Base-by-base conservation (phyloP, 1,284 basidiomycete species). In the Ceratobasidium sp. region DNA sequence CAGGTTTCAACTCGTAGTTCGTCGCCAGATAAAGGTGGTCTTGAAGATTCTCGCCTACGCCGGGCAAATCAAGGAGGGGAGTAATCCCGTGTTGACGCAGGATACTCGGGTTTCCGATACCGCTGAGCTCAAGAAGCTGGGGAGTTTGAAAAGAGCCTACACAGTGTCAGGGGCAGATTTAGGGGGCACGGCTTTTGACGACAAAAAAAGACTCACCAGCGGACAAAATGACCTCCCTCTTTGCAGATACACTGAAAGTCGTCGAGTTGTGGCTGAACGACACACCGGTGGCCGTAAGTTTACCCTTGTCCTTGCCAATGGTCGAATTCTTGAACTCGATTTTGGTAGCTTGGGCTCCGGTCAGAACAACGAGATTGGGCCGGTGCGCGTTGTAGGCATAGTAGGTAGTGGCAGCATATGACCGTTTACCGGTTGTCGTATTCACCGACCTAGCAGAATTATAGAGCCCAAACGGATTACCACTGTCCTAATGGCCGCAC, bases 101-200 rank as follows among this genome's bases (percentile, higher is more conserved):
- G 1, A 81, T 76, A 6, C 72, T 69, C 35, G 77, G 71, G 55
- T 80, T 78, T 0, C 84, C 84, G 60, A 85, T 78, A 6, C 84
- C 84, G 10, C 82, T 84, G 13, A 84, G 77, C 72, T 84, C 77
- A 2, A 86, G 78, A 3, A 85, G 74, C 35, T 81, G 80, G 20
- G 84, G 82, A 6, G 82, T 81, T 29, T 80, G 78, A 55, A 85
- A 75, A 0, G 79, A 58, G 32, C 69, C 69, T 69, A 34, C 3
- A 12, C 7, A 42, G n/a, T 12, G n/a, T 13, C 13, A 15, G 3
- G 12, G 27, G 20, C 34, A 13, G 10, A 35, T 40, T 8, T 15
- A 7, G 43, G 25, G 12, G n/a, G 35, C 17, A 20, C 5, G 3
- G 2, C 32, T 5, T 38, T n/a, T 20, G n/a, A n/a, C n/a, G n/a